phyloP scores from a whole-genome alignment of 176 grass and related monocot species.

The Otatea glauca region DNA sequence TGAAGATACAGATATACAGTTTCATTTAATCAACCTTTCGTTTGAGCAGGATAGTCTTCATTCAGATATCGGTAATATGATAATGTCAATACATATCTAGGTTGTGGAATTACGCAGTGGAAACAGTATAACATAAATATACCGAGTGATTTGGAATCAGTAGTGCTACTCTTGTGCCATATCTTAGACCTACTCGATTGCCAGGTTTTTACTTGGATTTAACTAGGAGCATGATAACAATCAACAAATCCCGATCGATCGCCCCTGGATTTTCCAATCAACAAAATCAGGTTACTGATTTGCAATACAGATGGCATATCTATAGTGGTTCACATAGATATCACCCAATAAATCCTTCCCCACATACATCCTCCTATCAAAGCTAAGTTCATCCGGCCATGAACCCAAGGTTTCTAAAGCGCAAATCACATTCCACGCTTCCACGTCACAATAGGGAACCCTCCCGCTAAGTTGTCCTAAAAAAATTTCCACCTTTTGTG shows the following conservation, averaged over 20 bases:
- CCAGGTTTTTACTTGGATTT: not conserved
- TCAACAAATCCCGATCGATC: too few relatives aligned
- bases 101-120: not conserved
- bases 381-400: constrained; percentile 9
- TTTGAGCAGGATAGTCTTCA: not conserved
- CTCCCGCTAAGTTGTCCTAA: not conserved
- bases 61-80: not conserved
- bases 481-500: not conserved
- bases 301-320: not conserved
- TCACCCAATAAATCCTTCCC: not conserved
- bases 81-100: not conserved
- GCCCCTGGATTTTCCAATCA: not conserved
- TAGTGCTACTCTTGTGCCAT: not conserved
- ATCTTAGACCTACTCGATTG: not conserved
- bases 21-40: not conserved
- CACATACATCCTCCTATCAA: not conserved
- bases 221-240: not conserved
- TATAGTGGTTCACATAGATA: not conserved
- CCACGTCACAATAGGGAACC: not conserved
- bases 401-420: not conserved
- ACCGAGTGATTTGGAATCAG: too few relatives aligned
- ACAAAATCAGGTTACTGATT: not conserved
- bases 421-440: constrained; percentile 15
- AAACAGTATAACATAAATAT: not conserved
- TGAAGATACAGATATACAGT: not conserved